Percentiles rank a stretch among this genome's conserved stretches.
These are phyloP conservation scores for Hygrocybe coccinea DNA, from an alignment of 768 basidiomycete species.

Conservation along the genomic window DNA sequence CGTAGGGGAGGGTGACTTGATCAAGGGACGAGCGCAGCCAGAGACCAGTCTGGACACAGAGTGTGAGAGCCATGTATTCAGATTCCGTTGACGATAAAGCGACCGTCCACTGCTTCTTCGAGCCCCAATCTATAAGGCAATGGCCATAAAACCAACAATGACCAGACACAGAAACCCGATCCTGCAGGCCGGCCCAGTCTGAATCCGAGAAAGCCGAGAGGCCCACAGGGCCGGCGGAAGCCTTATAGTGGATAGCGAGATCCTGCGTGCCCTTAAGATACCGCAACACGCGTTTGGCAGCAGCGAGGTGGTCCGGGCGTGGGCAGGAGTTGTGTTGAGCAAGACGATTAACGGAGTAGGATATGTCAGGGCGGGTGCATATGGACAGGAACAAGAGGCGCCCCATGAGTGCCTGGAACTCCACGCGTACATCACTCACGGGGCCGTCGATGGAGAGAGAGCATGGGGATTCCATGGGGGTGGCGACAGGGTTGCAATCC, in stretches of 20 bases:
- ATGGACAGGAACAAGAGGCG: constrained; percentile 27
- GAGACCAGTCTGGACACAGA: not conserved
- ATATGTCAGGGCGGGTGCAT: constrained; percentile 33
- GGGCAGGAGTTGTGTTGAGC: constrained; percentile 29
- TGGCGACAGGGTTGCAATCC: not conserved
- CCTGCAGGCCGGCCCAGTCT: constrained; percentile 29
- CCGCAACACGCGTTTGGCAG: constrained; percentile 24
- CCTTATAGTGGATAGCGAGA: constrained; percentile 12
- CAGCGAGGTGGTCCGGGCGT: constrained; percentile 22
- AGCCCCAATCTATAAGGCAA: constrained; percentile 31
- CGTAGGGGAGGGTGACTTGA: constrained; percentile 18
- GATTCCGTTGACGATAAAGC: not conserved
- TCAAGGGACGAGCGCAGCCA: constrained; percentile 27
- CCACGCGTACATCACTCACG: constrained; percentile 9
- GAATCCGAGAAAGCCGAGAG: constrained; percentile 25
- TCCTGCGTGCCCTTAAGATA: constrained; percentile 27
- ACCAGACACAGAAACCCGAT: constrained; percentile 31
- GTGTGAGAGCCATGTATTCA: constrained; percentile 2
- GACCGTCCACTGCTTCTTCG: constrained; percentile 4
- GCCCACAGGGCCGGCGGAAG: not conserved
- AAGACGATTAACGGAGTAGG: constrained; percentile 27
- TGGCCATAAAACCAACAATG: constrained; percentile 31
- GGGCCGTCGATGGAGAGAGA: constrained; percentile 3
- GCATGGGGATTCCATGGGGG: not conserved
- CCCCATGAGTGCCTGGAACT: constrained; percentile 22